A percentile compares a stretch with the other conserved stretches of the same genome.
Evolutionary conservation across 2,329 filamentous ascomycete species (phyloP).

Genomic region (Colletotrichum eremochloae): DNA sequence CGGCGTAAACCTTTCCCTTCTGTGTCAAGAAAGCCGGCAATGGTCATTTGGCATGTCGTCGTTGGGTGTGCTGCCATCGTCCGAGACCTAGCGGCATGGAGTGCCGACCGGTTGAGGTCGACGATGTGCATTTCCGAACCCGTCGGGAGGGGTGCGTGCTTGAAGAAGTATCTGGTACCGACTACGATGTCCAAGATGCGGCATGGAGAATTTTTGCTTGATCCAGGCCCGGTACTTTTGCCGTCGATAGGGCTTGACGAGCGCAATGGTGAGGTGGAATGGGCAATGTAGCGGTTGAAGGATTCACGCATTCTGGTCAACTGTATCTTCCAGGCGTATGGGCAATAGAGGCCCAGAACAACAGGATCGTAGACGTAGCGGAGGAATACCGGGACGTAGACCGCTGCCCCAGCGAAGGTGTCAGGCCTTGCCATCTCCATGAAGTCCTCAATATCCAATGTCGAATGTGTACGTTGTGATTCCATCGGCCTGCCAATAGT

Average conservation of each 20-base stretch:
- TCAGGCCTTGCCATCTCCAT: constrained; percentile 7
- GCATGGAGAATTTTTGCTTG: not conserved
- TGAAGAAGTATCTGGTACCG: constrained; percentile 53
- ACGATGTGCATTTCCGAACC: constrained; percentile 4
- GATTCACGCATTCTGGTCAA: constrained; percentile 5
- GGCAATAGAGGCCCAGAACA: constrained; percentile 52
- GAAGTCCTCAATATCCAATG: not conserved
- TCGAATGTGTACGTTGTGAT: not conserved
- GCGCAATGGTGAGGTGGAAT: constrained; percentile 49
- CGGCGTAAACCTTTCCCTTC: not conserved
- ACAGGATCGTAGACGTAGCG: constrained; percentile 48
- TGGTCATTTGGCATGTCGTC: constrained; percentile 15
- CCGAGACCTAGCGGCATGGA: constrained; percentile 14
- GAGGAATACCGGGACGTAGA: constrained; percentile 25
- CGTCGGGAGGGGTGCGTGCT: constrained; percentile 3
- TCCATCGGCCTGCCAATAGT: not conserved
- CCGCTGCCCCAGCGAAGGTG: constrained; percentile 25
- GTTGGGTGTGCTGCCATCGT: constrained; percentile 17
- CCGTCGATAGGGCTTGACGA: constrained; percentile 43
- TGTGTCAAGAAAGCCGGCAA: constrained; percentile 28
- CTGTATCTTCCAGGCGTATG: constrained; percentile 49
- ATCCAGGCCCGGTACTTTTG: not conserved
- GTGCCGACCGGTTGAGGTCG: constrained; percentile 27
- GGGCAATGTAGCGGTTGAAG: constrained; percentile 47
- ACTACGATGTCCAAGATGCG: constrained; percentile 56